phyloP scores from a whole-genome alignment of 2,329 filamentous ascomycete species.

The Alternaria alternata region DNA sequence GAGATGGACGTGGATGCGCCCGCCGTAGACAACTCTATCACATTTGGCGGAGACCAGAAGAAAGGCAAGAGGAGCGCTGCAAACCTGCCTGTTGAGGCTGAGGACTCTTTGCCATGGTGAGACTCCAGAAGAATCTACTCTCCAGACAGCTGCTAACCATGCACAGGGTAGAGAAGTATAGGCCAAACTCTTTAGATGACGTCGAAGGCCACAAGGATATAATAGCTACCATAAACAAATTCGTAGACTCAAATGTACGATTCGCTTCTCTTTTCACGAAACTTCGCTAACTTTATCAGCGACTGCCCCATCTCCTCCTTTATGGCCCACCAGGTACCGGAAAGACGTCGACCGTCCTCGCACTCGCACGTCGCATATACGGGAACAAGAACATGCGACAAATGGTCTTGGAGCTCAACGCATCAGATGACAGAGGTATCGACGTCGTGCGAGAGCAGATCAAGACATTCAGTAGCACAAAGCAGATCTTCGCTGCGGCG shows the following conservation, averaged over 20 bases:
- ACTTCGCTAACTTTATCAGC: constrained; percentile 52
- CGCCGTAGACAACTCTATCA: constrained; percentile 59
- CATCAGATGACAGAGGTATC: constrained; percentile 95
- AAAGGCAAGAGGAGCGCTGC: constrained; percentile 94
- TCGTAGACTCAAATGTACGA: constrained; percentile 84
- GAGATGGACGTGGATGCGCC: constrained; percentile 73
- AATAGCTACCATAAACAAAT: constrained; percentile 96
- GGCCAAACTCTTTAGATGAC: constrained; percentile 85
- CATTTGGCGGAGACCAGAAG: constrained; percentile 77
- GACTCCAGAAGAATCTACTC: constrained; percentile 8
- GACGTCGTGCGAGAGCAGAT: constrained; percentile 96
- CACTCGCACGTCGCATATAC: constrained; percentile 91
- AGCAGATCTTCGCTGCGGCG: constrained; percentile 87
- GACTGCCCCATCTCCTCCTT: constrained; percentile 92
- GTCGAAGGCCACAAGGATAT: constrained; percentile 98
- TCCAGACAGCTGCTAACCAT: constrained; percentile 7
- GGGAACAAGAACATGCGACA: constrained; percentile 91
- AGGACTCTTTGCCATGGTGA: constrained; percentile 93
- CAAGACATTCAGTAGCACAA: constrained; percentile 98
- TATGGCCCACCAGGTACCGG: constrained; percentile 97
- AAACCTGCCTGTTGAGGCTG: constrained; percentile 91
- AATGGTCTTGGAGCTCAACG: constrained; percentile 98
- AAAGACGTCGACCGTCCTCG: constrained; percentile 96
- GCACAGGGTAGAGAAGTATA: constrained; percentile 92
- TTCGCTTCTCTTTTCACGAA: too few species aligned